These are phyloP conservation scores for Candida albicans DNA, from an alignment of 1,139 yeast species.

Conservation along the genomic window DNA sequence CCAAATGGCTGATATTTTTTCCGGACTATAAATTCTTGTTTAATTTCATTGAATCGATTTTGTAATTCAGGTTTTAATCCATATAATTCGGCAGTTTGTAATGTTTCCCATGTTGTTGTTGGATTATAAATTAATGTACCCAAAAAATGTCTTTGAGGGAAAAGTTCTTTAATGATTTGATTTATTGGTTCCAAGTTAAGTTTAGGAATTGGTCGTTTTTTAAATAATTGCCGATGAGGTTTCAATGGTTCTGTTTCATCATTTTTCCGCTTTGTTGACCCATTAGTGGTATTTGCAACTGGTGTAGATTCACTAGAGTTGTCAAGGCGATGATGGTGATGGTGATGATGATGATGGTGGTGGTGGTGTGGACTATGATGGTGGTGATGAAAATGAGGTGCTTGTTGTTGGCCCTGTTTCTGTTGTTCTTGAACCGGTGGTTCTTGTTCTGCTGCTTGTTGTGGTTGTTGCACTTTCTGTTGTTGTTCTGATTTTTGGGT, in stretches of 20 bases:
- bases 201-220: slow-evolving; percentile 17
- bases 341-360: slow-evolving; percentile 7
- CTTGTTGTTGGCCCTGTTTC: slow-evolving; percentile 2
- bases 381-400: slow-evolving; percentile 3
- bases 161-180: slow-evolving; percentile 44
- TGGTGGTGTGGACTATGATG: slow-evolving; percentile 5
- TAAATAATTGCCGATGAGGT: slow-evolving; percentile 2
- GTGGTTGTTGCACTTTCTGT: not conserved
- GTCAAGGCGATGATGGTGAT: slow-evolving; percentile 9
- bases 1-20: slow-evolving; percentile 14
- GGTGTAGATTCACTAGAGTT: not conserved
- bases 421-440: slow-evolving; percentile 1
- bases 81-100: slow-evolving; percentile 37
- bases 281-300: slow-evolving; percentile 17
- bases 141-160: slow-evolving; percentile 50
- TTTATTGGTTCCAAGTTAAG: slow-evolving; percentile 48
- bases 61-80: slow-evolving; percentile 39
- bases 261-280: slow-evolving; percentile 12
- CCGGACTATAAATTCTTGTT: slow-evolving; percentile 28
- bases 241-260: not conserved
- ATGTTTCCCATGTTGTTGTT: slow-evolving; percentile 46
- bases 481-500: slow-evolving; percentile 25
- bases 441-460: not conserved
- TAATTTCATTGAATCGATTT: slow-evolving; percentile 31
- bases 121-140: slow-evolving; percentile 67